These are phyloP conservation scores for Amauroascus verrucosus DNA, from an alignment of 2,329 filamentous ascomycete species.

Conservation along the genomic window DNA sequence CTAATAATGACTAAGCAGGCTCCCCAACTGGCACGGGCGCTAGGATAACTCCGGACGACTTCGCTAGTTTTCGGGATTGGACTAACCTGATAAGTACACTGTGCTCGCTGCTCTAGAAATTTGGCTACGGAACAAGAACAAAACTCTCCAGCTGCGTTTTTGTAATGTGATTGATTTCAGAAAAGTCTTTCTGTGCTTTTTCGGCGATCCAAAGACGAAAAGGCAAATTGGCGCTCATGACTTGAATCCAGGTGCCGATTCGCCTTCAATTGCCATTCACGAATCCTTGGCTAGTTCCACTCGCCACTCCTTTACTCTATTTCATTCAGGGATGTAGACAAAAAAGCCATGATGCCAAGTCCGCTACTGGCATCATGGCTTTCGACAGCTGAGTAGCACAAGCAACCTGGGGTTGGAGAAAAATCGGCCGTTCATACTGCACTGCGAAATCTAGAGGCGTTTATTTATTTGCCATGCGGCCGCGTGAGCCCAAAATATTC, in stretches of 20 bases:
- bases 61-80: not conserved
- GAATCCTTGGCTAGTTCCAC: conserved; percentile 4
- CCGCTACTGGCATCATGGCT: not conserved
- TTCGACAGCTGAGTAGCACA: not conserved
- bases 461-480: too few species aligned
- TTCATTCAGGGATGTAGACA: not conserved
- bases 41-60: not conserved
- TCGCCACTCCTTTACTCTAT: conserved; percentile 2
- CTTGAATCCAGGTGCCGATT: not conserved
- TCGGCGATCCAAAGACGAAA: too few species aligned
- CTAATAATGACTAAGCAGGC: not conserved
- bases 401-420: not conserved
- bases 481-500: too few species aligned
- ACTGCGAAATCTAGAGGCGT: too few species aligned
- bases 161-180: not conserved
- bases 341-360: not conserved
- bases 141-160: too few species aligned
- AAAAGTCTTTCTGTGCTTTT: too few species aligned
- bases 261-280: not conserved
- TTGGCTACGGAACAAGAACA: too few species aligned
- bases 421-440: not conserved
- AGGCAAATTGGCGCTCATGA: too few species aligned
- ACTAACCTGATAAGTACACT: not conserved
- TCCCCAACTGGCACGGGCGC: not conserved
- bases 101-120: not conserved